Percentiles rank a stretch among this genome's conserved stretches.
Conservation (phyloP, 1,284 basidiomycete species). For the Pyrrhoderma noxium region DNA sequence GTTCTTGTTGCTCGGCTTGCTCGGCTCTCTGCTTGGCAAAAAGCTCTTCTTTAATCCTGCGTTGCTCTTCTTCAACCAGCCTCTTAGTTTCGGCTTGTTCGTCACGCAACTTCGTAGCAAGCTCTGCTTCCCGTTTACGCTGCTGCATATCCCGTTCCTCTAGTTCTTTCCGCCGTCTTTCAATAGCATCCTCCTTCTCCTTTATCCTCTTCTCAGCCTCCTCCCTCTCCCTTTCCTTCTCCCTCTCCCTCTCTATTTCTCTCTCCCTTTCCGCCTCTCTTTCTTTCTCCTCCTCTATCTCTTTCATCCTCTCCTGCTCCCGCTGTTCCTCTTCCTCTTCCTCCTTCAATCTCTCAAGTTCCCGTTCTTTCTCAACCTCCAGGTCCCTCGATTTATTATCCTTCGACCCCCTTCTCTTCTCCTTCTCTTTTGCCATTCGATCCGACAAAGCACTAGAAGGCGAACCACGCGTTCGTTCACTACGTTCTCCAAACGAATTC, state of each 20-base stretch:
- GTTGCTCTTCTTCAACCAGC: neutral
- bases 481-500: neutral
- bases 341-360: neutral
- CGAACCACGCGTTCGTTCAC: neutral
- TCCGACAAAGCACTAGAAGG: slow-evolving; percentile 4
- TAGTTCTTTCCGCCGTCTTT: slow-evolving; percentile 3
- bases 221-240: neutral
- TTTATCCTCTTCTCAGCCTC: neutral
- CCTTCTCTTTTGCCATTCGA: slow-evolving; percentile 6
- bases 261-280: neutral
- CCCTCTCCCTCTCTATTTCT: neutral
- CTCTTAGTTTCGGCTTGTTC: neutral
- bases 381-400: neutral
- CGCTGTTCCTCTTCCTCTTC: slow-evolving; percentile 2
- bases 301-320: neutral
- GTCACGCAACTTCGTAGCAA: neutral
- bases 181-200: slow-evolving; percentile 7
- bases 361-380: slow-evolving; percentile 2
- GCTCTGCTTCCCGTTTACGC: slow-evolving; percentile 8
- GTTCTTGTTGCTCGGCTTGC: neutral
- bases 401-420: neutral
- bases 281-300: neutral
- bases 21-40: neutral
- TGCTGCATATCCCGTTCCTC: neutral
- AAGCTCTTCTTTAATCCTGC: neutral